These are phyloP conservation scores for Rhododendron williamsianum DNA, from an alignment of 148 eudicot species.

Conservation along the genomic window DNA sequence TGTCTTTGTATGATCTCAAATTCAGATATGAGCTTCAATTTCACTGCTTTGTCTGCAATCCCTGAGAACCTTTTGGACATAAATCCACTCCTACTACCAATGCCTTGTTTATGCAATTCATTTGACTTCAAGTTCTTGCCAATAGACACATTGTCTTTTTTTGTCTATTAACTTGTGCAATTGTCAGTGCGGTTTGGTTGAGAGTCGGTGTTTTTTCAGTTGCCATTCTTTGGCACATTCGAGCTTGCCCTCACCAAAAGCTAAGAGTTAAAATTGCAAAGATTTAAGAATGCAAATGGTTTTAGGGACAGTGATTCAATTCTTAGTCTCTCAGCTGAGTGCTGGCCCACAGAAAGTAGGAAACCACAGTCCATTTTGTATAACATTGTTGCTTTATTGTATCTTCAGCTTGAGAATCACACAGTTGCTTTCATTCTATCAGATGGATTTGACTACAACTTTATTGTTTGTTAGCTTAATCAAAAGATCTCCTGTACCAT, in stretches of 20 bases:
- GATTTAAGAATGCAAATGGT: not conserved
- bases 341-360: not conserved
- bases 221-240: not conserved
- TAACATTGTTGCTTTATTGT: not conserved
- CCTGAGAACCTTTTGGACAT: not conserved
- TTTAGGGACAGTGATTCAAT: not conserved
- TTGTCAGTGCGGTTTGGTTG: not conserved
- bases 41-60: constrained; percentile 5
- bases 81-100: not conserved
- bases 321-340: not conserved
- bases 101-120: constrained; percentile 6
- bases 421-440: not conserved
- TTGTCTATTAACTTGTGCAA: not conserved
- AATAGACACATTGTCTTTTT: not conserved
- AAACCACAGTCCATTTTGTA: not conserved
- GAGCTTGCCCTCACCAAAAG: not conserved
- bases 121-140: not conserved
- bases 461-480: not conserved
- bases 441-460: not conserved
- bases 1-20: not conserved
- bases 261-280: not conserved
- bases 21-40: not conserved
- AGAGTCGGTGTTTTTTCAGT: not conserved
- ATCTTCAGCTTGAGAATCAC: not conserved
- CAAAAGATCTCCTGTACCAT: not conserved